Base-by-base conservation (phyloP, 164 flowering plant species). In the Brasenia schreberi region DNA sequence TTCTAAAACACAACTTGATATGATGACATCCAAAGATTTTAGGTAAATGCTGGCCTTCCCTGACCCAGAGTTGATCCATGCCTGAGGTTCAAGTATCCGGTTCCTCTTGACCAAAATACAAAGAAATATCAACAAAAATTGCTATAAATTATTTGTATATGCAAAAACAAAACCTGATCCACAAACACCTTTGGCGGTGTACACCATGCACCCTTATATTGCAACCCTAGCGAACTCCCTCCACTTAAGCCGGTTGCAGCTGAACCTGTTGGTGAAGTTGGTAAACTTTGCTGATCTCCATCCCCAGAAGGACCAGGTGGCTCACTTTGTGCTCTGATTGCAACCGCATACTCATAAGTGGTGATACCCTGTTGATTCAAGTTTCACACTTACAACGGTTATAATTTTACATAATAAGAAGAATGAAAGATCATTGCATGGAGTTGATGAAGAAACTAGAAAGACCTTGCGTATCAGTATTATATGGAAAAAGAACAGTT, bases 111-210 rank as follows among this genome's bases (percentile, higher is more conserved):
- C 39, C 39, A 33, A 33, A 33, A 33, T 33, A 33, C 2, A 33
- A 33, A 33, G 39, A 33, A 33, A 33, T 33, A 33, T 33, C 39
- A 33, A 33, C 39, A 33, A 33, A 33, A 33, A 33, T 33, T 3
- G 39, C 39, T 33, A 33, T 33, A 33, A 33, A 33, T 33, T 33
- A 33, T 33, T 49, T 49, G 10, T 49, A 49, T 6, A 14, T 49
- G 56, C 16, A 14, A 49, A 49, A 3, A 9, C 56, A 9, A 5
- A 9, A 49, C 56, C 56, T 88, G 87, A 64, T 92, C 97, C 87
- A 92, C 83, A 70, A 93, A 93, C 64, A 93, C 83, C 78, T 97
- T 85, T 43, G 98, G 97, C 19, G 98, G 97, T 19, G 97, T 93
- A 71, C 98, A 93, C 96, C 94, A 93, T 75, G 87, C 87, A 66